Evolutionary conservation across 2,329 filamentous ascomycete species (phyloP), one percentile per base, ranked within the genome.

Genomic region (Akanthomyces muscarius): DNA sequence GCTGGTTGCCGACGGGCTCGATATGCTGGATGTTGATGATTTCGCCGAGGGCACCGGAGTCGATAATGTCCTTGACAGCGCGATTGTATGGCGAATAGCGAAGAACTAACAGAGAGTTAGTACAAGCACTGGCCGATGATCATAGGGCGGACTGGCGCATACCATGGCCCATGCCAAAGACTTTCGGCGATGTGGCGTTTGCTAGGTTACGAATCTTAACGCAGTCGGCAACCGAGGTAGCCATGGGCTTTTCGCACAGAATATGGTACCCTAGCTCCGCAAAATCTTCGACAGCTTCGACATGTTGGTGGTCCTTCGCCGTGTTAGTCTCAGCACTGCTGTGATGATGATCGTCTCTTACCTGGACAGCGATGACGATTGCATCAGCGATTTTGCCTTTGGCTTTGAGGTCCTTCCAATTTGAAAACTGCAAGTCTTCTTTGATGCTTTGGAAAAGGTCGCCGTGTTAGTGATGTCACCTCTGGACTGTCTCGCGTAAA

Each of bases 211-310:
- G 62, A 38, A 66, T 66, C 51, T 50, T 63, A 23, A 66, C 57
- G 42, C 65, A 66, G 61, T 66, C 63, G 14, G 55, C 63, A 7
- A 66, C 61, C 3, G 63, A 59, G 5, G 65, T 66, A 21, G 65
- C 65, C 63, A 66, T 66, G 4, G 65, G 65, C 61, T 66, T 66
- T 52, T 66, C 65, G 48, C 65, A 66, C 11, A 66, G 54, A 10
- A 66, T 66, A 28, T 66, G 65, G 16, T 66, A 66, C 16, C 65
- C 65, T 16, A 61, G 51, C n/a, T 65, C 51, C 16, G 65, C 66
- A 57, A 79, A 79, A 1, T 76, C 75, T 21, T 66, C 69, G 5
- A 71, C 62, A 0, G 76, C 77, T 36, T 77, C 66, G 1, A 59
- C 63, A 53, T 66, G 65, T 28, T 65, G 61, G 47, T 66, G 65